Conservation (phyloP, 1,284 basidiomycete genomes). For the Ceratobasidium sp. region DNA sequence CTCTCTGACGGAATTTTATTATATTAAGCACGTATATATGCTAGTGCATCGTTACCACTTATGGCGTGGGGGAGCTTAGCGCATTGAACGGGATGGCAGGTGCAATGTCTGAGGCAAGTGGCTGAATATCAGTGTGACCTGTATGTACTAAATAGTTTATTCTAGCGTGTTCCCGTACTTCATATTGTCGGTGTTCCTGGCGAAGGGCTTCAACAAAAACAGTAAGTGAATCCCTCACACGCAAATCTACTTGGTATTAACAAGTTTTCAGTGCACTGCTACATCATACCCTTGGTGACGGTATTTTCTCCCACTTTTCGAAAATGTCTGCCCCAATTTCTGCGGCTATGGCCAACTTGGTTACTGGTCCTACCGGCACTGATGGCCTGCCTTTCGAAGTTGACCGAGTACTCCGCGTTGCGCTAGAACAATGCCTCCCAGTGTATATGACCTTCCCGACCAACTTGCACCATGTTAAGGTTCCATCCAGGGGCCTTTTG, state of each 20-base stretch:
- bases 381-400: neutral
- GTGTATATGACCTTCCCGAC: constrained; percentile 90
- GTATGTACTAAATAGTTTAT: constrained; percentile 51
- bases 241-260: neutral
- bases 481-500: constrained; percentile 69
- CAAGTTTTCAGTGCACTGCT: constrained; percentile 63
- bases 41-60: constrained; percentile 58
- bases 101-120: constrained; percentile 15
- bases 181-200: constrained; percentile 91
- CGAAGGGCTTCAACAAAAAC: constrained; percentile 67
- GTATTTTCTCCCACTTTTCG: constrained; percentile 44
- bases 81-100: constrained; percentile 83
- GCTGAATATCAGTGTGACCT: neutral
- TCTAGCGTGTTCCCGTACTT: constrained; percentile 90
- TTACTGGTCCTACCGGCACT: constrained; percentile 17
- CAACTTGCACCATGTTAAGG: constrained; percentile 75
- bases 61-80: constrained; percentile 89
- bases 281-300: constrained; percentile 89
- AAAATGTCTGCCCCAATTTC: constrained; percentile 32
- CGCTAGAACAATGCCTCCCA: constrained; percentile 69
- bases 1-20: neutral
- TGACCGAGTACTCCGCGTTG: constrained; percentile 6
- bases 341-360: constrained; percentile 20
- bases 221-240: constrained; percentile 42
- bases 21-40: neutral